A percentile compares a stretch with the other conserved stretches of the same genome.
These are phyloP conservation scores for Rhizopus arrhizus DNA, from an alignment of 371 early-diverging fungal species.

Conservation along the genomic window DNA sequence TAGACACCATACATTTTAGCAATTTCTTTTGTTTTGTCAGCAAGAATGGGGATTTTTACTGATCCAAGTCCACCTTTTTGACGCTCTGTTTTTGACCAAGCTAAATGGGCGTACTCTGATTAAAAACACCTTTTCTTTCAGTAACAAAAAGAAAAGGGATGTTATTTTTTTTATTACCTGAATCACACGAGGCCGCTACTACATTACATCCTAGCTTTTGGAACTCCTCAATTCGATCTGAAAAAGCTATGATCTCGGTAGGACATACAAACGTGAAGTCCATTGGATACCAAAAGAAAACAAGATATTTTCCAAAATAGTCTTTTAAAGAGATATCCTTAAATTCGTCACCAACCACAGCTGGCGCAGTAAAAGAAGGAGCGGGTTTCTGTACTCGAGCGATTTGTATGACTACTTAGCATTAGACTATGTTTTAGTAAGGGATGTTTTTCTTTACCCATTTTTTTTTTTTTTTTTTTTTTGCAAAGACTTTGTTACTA, in stretches of 20 bases:
- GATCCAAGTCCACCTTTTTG: constrained; percentile 81
- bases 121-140: background rate
- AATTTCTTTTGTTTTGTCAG: constrained; percentile 76
- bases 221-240: constrained; percentile 68
- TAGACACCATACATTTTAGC: constrained; percentile 73
- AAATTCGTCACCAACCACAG: constrained; percentile 74
- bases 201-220: constrained; percentile 55
- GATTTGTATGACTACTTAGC: constrained; percentile 5
- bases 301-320: constrained; percentile 77
- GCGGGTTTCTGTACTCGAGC: constrained; percentile 57
- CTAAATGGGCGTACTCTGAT: constrained; percentile 50
- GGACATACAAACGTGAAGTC: constrained; percentile 67
- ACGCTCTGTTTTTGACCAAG: constrained; percentile 72
- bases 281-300: constrained; percentile 47
- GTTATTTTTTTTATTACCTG: constrained; percentile 24
- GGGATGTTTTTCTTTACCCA: no score
- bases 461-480: no score
- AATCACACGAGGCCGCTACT: constrained; percentile 50
- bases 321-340: constrained; percentile 75
- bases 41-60: constrained; percentile 71
- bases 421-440: no score
- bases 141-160: background rate
- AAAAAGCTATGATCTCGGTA: constrained; percentile 70
- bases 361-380: constrained; percentile 72
- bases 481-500: no score